phyloP scores from a whole-genome alignment of 2,329 filamentous ascomycete genomes.

The Trichoderma koningii region DNA sequence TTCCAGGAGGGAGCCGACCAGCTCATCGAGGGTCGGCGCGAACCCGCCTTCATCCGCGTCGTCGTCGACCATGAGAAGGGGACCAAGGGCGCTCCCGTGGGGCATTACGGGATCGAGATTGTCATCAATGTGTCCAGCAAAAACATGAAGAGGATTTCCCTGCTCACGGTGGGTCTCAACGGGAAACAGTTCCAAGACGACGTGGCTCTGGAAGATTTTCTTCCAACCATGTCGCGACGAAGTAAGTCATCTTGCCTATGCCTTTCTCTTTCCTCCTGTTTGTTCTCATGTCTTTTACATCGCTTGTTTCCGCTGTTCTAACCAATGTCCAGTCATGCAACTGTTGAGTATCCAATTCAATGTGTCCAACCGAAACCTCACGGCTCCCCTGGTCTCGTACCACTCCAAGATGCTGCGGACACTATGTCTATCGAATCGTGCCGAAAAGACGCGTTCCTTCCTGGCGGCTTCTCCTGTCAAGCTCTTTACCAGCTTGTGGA shows the following conservation, averaged over 20 bases:
- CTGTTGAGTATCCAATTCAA: conserved; percentile 71
- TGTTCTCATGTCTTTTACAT: background rate
- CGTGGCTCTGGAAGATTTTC: conserved; percentile 69
- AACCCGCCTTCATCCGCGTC: conserved; percentile 69
- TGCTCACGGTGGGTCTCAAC: conserved; percentile 63
- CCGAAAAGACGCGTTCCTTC: conserved; percentile 67
- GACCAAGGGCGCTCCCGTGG: conserved; percentile 65
- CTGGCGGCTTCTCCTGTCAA: conserved; percentile 87
- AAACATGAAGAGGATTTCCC: conserved; percentile 53
- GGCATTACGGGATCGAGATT: conserved; percentile 71
- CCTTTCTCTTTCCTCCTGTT: too few relatives aligned
- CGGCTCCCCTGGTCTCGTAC: conserved; percentile 71
- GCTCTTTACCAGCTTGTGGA: conserved; percentile 79
- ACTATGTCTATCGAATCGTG: conserved; percentile 63
- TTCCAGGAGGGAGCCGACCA: conserved; percentile 70
- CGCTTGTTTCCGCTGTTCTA: conserved; percentile 34
- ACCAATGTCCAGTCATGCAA: conserved; percentile 63
- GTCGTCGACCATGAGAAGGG: conserved; percentile 71
- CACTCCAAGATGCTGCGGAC: conserved; percentile 76
- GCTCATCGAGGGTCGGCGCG: conserved; percentile 63
- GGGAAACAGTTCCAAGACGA: conserved; percentile 74
- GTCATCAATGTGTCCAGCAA: conserved; percentile 62
- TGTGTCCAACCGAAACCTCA: conserved; percentile 63
- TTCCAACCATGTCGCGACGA: conserved; percentile 73
- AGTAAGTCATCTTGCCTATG: conserved; percentile 51